phyloP scores from a whole-genome alignment of 306 rosid species.

The Sesbania bispinosa region DNA sequence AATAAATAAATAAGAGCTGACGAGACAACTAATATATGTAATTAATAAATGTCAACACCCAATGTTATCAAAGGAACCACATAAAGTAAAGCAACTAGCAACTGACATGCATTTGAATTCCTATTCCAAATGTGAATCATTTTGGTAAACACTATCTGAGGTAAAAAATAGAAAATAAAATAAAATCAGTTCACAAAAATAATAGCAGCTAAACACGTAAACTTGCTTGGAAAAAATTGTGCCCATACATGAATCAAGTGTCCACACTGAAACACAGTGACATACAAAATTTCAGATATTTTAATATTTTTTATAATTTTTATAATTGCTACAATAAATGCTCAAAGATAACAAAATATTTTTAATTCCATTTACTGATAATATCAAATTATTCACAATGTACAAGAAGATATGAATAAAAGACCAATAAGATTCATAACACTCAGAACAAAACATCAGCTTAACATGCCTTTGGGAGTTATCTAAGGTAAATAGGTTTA shows the following conservation, averaged over 20 bases:
- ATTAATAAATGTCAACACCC: slow-evolving; percentile 19
- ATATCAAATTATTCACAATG: slow-evolving; percentile 2
- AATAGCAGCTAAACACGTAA: neutral
- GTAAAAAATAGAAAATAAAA: neutral
- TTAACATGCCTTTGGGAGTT: neutral
- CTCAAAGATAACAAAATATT: neutral
- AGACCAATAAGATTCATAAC: neutral
- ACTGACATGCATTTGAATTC: slow-evolving; percentile 4
- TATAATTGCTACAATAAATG: neutral
- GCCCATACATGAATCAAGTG: slow-evolving; percentile 5
- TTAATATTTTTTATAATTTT: neutral
- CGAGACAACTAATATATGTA: neutral
- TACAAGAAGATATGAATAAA: neutral
- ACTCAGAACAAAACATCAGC: slow-evolving; percentile 2
- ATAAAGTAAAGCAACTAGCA: neutral
- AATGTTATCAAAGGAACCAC: neutral
- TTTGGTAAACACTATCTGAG: neutral
- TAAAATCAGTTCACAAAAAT: slow-evolving; percentile 12
- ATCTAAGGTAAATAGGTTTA: slow-evolving; percentile 16
- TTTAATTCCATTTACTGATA: slow-evolving; percentile 9
- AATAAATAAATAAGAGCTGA: neutral
- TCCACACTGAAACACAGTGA: slow-evolving; percentile 6
- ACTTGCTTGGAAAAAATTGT: neutral
- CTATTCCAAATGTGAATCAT: neutral
- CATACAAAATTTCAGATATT: neutral